Base-by-base conservation (phyloP, 352 stramenopile genomes). In the Globisporangium megalacanthum region DNA sequence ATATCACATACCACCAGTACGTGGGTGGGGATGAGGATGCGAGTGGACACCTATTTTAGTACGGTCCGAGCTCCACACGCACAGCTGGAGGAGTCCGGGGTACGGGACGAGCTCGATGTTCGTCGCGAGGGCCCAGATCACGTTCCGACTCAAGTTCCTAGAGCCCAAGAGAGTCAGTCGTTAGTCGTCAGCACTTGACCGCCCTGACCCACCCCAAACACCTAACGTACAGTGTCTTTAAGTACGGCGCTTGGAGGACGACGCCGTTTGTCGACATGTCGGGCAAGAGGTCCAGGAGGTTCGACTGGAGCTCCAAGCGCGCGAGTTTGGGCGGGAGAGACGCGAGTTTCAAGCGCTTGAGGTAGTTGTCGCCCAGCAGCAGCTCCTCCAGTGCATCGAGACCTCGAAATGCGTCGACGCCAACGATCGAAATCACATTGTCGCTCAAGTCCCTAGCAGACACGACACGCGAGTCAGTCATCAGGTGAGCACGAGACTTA, bases 381-480 rank as follows among this genome's bases (percentile, higher is more conserved):
- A 89, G 61, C 31, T 76, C 57, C 41, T 73, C 53, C 2, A 89
- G 60, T 17, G 59, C 68, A 19, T 77, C 61, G 14, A 89, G 59
- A 0, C 70, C 72, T 19, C 66, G 61, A 45, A 89, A 86, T 3
- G 78, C 74, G 35, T 83, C 57, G 39, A 60, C 37, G 3, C 74
- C 67, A n/a, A 89, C 69, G 15, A 85, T 57, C 1, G 79, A 89
- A 44, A 89, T 84, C 20, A 87, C 71, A 42, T 89, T 89, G 66
- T 89, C 77, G 44, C 75, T 82, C 54, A 89, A 62, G 60, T 87
- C 77, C 29, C 78, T 86, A 25, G 0, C 6, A 20, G 15, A 13
- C 22, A 10, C 44, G 15, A 13, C 22, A 10, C 44, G 11, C 22
- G 11, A 49, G 4, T 46, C 9, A 53, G 33, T 31, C 15, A 37